Base-by-base conservation (phyloP, 345 rosid species). In the Capsella bursapastoris region DNA sequence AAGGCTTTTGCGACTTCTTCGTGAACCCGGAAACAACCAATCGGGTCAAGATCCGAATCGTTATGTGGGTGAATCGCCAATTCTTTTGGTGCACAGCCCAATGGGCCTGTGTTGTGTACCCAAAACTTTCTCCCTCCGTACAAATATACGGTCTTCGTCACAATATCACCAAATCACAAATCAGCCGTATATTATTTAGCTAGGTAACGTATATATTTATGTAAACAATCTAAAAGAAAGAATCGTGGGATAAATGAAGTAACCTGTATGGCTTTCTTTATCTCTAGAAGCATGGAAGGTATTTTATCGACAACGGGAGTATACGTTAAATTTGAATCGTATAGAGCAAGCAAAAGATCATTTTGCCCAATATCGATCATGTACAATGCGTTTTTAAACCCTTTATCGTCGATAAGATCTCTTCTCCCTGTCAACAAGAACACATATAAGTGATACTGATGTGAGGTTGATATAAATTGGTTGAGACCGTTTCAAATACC, bases 311-410 rank as follows among this genome's bases (percentile, higher is more conserved):
- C 71, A 55, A 84, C 85, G 68, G 83, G 68, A 29, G 74, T 34
- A 7, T 77, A 82, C 0, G 77, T 78, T 65, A 78, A 35, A 7
- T 78, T 72, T 0, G 81, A 66, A 43, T 58, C 73, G 14, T 72
- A 78, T 12, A 78, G 67, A 59, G 81, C 77, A 29, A 49, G 72
- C 40, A 78, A 13, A 49, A 89, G 78, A 79, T 90, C 92, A 40
- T 90, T 90, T 75, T 89, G 92, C 47, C 96, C 92, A 18, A 87
- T 90, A 53, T 90, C 90, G 7, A 88, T 80, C 60, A 73, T 73
- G 78, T 89, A 80, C 8, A 89, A 82, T 38, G 92, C 96, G 37
- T 83, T 74, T 70, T 40, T 43, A 64, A 82, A 89, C 57, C 78
- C 83, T 32, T 76, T 75, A 14, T 81, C 88, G 11, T 67, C 58